A percentile compares a stretch with the other conserved stretches of the same genome.
These are phyloP conservation scores for Neolecta irregularis DNA, from an alignment of 1,139 yeast genomes.

Conservation along the genomic window DNA sequence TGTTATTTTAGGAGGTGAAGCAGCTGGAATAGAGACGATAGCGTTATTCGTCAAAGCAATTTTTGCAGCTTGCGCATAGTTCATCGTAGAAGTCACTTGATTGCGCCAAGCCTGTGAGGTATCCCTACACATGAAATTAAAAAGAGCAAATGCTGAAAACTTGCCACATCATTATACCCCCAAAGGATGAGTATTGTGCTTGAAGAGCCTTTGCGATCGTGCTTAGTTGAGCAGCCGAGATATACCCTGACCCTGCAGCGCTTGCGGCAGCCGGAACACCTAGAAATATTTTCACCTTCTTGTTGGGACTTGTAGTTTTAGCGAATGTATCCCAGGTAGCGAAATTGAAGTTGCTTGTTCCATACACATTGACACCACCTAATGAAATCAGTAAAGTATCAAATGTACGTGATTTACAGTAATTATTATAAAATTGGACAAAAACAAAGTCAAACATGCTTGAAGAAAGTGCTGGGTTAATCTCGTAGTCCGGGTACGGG, in stretches of 20 bases:
- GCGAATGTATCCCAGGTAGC: conserved; percentile 72
- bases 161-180: conserved; percentile 10
- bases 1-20: not conserved
- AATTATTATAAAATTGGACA: conserved; percentile 86
- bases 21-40: not conserved
- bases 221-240: not conserved
- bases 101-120: too few species aligned
- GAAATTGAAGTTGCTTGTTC: conserved; percentile 47
- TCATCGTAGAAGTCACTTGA: conserved; percentile 28
- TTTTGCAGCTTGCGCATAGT: conserved; percentile 34
- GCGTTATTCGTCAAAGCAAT: conserved; percentile 19
- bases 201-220: not conserved
- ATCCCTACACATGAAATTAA: too few species aligned
- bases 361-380: conserved; percentile 7
- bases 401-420: conserved; percentile 46
- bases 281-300: conserved; percentile 41
- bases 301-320: conserved; percentile 44
- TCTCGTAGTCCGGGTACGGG: conserved; percentile 75
- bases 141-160: too few species aligned
- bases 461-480: conserved; percentile 48
- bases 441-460: conserved; percentile 71
- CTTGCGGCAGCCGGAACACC: conserved; percentile 59
- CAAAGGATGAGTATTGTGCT: not conserved
- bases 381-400: too few species aligned
- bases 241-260: conserved; percentile 34